A percentile compares a stretch with the other conserved stretches of the same genome.
Evolutionary conservation across 768 basidiomycete genomes (phyloP).

Genomic region (Termitomyces bulborhizus): DNA sequence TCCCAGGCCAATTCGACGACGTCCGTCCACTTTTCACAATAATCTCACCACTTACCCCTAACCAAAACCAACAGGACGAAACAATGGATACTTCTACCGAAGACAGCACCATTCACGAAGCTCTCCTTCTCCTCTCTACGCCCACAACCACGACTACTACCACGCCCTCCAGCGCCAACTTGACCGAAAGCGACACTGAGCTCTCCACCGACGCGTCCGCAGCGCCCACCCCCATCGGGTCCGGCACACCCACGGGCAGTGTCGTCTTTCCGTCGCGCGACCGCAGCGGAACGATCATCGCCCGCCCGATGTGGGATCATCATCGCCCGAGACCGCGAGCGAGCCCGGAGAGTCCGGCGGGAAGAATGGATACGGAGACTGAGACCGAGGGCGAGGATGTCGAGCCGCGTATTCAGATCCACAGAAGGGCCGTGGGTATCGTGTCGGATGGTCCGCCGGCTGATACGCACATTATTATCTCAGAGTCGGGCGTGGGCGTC

Average conservation of each 20-base stretch:
- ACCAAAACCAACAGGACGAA: neutral
- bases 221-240: conserved; percentile 51
- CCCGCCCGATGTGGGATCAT: conserved; percentile 53
- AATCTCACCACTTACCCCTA: too few species aligned
- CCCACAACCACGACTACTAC: conserved; percentile 6
- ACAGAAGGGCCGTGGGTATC: conserved; percentile 32
- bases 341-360: conserved; percentile 5
- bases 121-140: conserved; percentile 13
- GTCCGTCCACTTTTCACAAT: conserved; percentile 3
- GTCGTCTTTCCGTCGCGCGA: conserved; percentile 58
- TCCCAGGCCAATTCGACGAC: conserved; percentile 11
- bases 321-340: conserved; percentile 10
- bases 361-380: conserved; percentile 55
- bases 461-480: conserved; percentile 41
- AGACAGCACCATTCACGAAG: conserved; percentile 9
- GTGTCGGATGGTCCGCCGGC: conserved; percentile 30
- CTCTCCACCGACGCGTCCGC: conserved; percentile 58
- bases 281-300: conserved; percentile 72
- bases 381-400: conserved; percentile 75
- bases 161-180: too few species aligned
- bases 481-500: conserved; percentile 14
- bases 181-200: conserved; percentile 47
- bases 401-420: conserved; percentile 19
- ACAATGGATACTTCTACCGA: conserved; percentile 15
- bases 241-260: conserved; percentile 55